These are phyloP conservation scores for Monosporascus sp. DNA, from an alignment of 2,329 filamentous ascomycete species.

Conservation along the genomic window DNA sequence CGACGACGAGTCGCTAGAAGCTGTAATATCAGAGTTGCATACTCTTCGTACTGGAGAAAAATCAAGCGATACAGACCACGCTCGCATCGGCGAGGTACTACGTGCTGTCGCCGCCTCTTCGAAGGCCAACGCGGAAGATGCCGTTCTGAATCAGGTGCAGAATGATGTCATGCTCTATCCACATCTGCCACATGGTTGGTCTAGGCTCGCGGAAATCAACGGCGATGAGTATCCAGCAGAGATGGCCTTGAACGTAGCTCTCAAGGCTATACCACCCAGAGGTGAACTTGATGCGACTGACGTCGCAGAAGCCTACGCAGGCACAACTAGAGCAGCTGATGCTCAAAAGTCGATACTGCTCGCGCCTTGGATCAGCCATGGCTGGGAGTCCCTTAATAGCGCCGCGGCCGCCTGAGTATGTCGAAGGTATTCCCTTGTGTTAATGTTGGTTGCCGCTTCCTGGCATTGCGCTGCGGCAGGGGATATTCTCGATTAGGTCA, in stretches of 20 bases:
- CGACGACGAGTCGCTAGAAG: constrained; percentile 74
- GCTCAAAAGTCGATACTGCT: constrained; percentile 73
- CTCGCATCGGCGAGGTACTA: constrained; percentile 68
- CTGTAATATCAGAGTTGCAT: constrained; percentile 74
- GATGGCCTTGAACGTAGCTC: constrained; percentile 78
- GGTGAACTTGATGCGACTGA: constrained; percentile 65
- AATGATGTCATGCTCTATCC: constrained; percentile 78
- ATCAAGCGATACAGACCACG: constrained; percentile 59
- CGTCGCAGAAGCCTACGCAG: constrained; percentile 68
- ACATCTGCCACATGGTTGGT: constrained; percentile 75
- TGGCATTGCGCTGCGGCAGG: background rate
- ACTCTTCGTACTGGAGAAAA: constrained; percentile 63
- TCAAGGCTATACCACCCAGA: constrained; percentile 66
- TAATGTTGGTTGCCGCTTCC: background rate
- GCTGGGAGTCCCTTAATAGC: constrained; percentile 57
- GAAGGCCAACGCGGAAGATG: constrained; percentile 42
- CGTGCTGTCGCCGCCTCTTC: constrained; percentile 64
- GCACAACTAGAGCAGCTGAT: constrained; percentile 66
- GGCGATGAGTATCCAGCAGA: constrained; percentile 55
- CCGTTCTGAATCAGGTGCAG: constrained; percentile 61
- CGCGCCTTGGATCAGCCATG: constrained; percentile 69
- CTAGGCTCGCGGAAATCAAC: constrained; percentile 59
- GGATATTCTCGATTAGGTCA: background rate
- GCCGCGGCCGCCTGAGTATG: constrained; percentile 26
- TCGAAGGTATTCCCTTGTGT: background rate